phyloP scores from a whole-genome alignment of 441 rosid genomes.

The Euphorbia schlechtendalii region DNA sequence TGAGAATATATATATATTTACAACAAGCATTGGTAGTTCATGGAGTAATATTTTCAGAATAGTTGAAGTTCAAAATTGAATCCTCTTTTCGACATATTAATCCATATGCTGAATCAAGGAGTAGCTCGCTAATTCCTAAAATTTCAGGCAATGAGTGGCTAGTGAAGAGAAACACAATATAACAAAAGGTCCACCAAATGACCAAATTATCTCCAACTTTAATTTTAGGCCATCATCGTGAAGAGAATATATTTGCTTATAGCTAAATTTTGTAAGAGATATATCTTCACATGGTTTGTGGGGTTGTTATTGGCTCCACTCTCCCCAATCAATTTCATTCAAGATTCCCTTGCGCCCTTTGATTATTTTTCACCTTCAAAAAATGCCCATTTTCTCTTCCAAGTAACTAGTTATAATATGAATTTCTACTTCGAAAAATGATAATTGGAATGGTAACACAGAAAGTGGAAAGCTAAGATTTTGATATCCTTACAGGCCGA shows the following conservation, averaged over 20 bases:
- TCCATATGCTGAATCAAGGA: too few relatives aligned
- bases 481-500: conserved; percentile 41
- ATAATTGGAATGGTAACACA: not conserved
- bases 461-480: conserved; percentile 5
- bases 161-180: not conserved
- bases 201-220: not conserved
- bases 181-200: not conserved
- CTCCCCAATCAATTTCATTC: conserved; percentile 4
- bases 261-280: not conserved
- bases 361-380: conserved; percentile 3
- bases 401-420: too few relatives aligned
- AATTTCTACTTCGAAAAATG: too few relatives aligned
- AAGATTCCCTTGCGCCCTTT: conserved; percentile 2
- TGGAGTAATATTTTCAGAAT: too few relatives aligned
- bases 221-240: not conserved
- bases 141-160: not conserved
- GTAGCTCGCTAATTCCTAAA: too few relatives aligned
- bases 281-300: conserved; percentile 16
- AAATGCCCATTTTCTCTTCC: too few relatives aligned
- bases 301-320: conserved; percentile 17
- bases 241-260: not conserved
- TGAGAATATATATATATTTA: too few relatives aligned
- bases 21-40: too few relatives aligned
- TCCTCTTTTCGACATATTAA: too few relatives aligned
- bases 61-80: too few relatives aligned